Base-by-base conservation (phyloP, 192 early-diverging fungal species). In the Rhizophagus clarus region DNA sequence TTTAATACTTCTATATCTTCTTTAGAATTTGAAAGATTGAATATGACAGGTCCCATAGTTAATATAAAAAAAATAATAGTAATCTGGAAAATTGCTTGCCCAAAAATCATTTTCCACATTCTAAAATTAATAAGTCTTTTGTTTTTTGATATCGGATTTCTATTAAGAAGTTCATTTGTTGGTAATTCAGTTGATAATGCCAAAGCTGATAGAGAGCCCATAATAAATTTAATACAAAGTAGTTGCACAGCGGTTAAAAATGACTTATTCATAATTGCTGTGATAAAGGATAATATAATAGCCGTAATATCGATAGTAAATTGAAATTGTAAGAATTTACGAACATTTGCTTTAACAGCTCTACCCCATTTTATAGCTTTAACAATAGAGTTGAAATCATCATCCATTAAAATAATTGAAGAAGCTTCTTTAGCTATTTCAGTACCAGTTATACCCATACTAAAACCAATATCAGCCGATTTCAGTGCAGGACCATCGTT, bases 381-480 rank as follows among this genome's bases (percentile, higher is more conserved):
- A 80, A 98, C 95, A 77, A 99, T 94, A 68, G 92, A 85, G n/a
- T n/a, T n/a, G n/a, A 99, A 99, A 85, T 99, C 98, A 87, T 99
- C 98, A 81, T 99, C 98, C 90, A 99, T 93, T 70, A 98, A 85
- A 73, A 98, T 94, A 81, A 99, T 98, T 24, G 93, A 91, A 22
- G 96, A 97, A 1, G 98, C 98, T 84, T 99, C 98, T 86, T 99
- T 99, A 63, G 98, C 98, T 20, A 99, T 97, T 83, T 98, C 97
- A 8, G 97, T 99, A 49, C 98, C 98, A 7, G 98, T 92, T 85
- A 99, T 99, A 29, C 98, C 98, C 98, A 99, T 99, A 37, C 91
- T 91, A 84, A 99, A 99, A 12, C 98, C 98, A 51, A 99, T 95
- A 81, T 98, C 97, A 64, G 98, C 94, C 62, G 90, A 86, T 82